These are phyloP conservation scores for Lentinula sp. DNA, from an alignment of 768 basidiomycete species.

Conservation along the genomic window DNA sequence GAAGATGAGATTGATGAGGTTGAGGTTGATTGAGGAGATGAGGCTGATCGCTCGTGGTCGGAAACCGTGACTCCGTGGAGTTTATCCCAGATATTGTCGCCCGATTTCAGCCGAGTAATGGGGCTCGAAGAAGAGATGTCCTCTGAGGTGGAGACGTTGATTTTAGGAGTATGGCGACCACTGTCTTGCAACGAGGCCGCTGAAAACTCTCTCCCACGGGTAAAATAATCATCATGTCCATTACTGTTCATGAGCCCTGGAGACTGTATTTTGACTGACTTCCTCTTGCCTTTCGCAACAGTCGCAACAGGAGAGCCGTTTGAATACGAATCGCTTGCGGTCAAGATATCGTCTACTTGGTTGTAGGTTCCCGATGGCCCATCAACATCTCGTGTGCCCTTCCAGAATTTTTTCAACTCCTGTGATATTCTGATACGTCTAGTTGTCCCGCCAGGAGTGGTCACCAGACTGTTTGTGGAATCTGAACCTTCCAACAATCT, in stretches of 20 bases:
- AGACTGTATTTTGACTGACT: neutral
- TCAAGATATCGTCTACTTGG: neutral
- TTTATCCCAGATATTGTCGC: neutral
- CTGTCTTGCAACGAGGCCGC: neutral
- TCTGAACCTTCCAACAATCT: neutral
- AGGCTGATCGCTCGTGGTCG: neutral
- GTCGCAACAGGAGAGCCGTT: neutral
- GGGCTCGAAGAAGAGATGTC: neutral
- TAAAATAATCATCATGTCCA: conserved; percentile 4
- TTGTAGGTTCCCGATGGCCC: conserved; percentile 10
- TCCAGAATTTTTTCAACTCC: conserved; percentile 47
- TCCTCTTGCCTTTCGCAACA: neutral
- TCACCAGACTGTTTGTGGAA: conserved; percentile 10
- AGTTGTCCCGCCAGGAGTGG: conserved; percentile 25
- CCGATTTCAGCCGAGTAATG: neutral
- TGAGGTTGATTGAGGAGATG: too few relatives aligned
- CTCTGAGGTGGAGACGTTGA: neutral
- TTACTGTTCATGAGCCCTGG: neutral
- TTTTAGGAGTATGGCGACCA: neutral
- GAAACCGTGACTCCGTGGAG: neutral
- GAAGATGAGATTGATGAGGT: neutral
- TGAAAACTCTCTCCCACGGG: conserved; percentile 3
- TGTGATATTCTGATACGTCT: conserved; percentile 18
- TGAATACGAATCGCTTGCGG: neutral
- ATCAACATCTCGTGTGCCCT: conserved; percentile 44